These are phyloP conservation scores for Rhipidocladum racemiflorum DNA, from an alignment of 176 grass and related monocot species.

Conservation along the genomic window DNA sequence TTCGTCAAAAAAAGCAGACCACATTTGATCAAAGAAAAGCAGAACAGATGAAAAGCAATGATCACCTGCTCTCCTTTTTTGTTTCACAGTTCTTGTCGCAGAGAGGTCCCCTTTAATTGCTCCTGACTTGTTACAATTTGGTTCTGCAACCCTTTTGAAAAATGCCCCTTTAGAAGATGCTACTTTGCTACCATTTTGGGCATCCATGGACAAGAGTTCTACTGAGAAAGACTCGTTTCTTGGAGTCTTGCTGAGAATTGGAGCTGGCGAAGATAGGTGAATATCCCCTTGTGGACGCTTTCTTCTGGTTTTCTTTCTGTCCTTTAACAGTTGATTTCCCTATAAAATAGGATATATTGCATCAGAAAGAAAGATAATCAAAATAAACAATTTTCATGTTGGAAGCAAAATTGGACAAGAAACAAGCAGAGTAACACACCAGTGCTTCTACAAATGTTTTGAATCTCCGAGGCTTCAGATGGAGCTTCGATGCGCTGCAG, in stretches of 20 bases:
- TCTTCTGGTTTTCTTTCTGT: slow-evolving; percentile 90
- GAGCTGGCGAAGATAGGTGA: slow-evolving; percentile 49
- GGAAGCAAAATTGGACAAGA: not conserved
- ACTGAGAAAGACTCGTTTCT: slow-evolving; percentile 55
- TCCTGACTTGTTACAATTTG: slow-evolving; percentile 57
- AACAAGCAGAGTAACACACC: slow-evolving; percentile 38
- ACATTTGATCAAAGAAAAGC: slow-evolving; percentile 26
- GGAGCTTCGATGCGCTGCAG: slow-evolving; percentile 92
- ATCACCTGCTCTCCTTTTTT: slow-evolving; percentile 85
- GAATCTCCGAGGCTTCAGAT: slow-evolving; percentile 97
- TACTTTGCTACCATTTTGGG: slow-evolving; percentile 60
- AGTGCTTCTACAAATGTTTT: slow-evolving; percentile 99
- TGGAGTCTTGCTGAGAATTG: slow-evolving; percentile 41
- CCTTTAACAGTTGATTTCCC: slow-evolving; percentile 93
- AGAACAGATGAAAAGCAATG: slow-evolving; percentile 27
- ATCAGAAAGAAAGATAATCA: slow-evolving; percentile 29
- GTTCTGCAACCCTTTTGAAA: slow-evolving; percentile 49
- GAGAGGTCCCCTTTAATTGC: slow-evolving; percentile 65
- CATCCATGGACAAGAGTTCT: slow-evolving; percentile 52
- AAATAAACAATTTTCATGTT: not conserved
- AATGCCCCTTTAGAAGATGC: slow-evolving; percentile 53
- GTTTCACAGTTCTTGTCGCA: slow-evolving; percentile 70
- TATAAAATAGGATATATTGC: slow-evolving; percentile 29
- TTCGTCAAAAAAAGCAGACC: slow-evolving; percentile 4
- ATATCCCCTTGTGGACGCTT: slow-evolving; percentile 64